Base-by-base conservation (phyloP, 1,284 basidiomycete genomes). In the Apiotrichum porosum region DNA sequence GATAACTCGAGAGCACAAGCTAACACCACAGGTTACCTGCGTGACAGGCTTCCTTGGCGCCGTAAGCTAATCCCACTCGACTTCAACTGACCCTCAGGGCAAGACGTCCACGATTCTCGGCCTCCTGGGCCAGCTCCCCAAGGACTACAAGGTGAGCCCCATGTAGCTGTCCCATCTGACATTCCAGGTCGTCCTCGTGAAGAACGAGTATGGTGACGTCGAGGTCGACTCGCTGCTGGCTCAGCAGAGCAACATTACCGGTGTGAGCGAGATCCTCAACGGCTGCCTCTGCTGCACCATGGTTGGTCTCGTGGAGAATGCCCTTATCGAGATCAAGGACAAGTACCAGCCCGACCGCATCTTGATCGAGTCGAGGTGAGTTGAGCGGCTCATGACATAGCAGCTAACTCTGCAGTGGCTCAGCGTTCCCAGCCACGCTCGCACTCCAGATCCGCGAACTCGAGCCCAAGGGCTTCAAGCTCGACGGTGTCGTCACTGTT, bases 271-370 rank as follows among this genome's bases (percentile, higher is more conserved):
- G 71, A 93, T 94, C 42, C 73, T 91, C 54, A 94, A 93, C 68
- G 90, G 90, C 21, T 94, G 90, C 79, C 81, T 93, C 80, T 91
- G 88, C 64, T 92, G 89, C 65, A 85, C 91, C 1, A 81, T 93
- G 32, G 88, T 93, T 26, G 90, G 90, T 4, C 86, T 91, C 60
- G 90, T 94, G 82, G 85, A 91, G 71, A 88, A 78, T 14, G 90
- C 90, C 8, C 73, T 93, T 36, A 69, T 90, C 32, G 90, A 93
- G 66, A 91, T 94, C 50, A 77, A 82, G 85, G 88, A 92, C 36
- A 87, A 83, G 58, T 88, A 80, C 69, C 74, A 76, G 31, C 88
- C 89, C 2, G 88, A 94, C 69, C 78, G 90, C 37, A 91, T 94
- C 61, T 85, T 94, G 61, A 88, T 94, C 57, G 90, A 94, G 75